These are phyloP conservation scores for Zygotorulaspora florentina DNA, from an alignment of 805 yeast species.

Conservation along the genomic window DNA sequence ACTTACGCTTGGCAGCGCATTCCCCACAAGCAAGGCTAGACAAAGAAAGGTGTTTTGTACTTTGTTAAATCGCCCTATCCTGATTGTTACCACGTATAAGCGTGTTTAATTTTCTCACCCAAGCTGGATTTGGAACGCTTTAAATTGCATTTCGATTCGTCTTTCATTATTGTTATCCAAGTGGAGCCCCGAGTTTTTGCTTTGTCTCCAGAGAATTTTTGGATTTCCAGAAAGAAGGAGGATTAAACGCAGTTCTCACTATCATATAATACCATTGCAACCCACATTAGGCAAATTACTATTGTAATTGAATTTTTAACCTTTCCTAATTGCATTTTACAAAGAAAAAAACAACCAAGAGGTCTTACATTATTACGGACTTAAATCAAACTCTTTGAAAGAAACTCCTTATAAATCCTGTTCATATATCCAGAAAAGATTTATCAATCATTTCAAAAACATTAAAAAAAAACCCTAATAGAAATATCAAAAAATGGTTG, in stretches of 20 bases:
- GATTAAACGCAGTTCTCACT: too few relatives aligned
- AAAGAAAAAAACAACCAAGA: neutral
- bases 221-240: too few relatives aligned
- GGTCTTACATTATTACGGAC: neutral
- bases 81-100: too few relatives aligned
- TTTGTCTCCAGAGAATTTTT: too few relatives aligned
- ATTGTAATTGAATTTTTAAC: neutral
- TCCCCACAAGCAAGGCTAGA: conserved; percentile 4
- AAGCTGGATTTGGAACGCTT: neutral
- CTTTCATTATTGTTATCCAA: neutral
- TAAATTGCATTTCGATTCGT: neutral
- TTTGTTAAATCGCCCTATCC: neutral
- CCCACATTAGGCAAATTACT: neutral
- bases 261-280: too few relatives aligned
- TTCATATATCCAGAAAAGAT: neutral
- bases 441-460: conserved; percentile 2
- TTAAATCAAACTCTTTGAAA: neutral
- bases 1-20: conserved; percentile 1
- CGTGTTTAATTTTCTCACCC: too few relatives aligned
- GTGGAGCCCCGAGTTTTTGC: too few relatives aligned
- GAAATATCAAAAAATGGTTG: conserved; percentile 35
- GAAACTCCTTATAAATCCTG: neutral
- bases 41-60: neutral
- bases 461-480: conserved; percentile 5
- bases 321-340: neutral